A percentile compares a stretch with the other conserved stretches of the same genome.
These are phyloP conservation scores for Polyporus arcularius DNA, from an alignment of 768 basidiomycete species.

Conservation along the genomic window DNA sequence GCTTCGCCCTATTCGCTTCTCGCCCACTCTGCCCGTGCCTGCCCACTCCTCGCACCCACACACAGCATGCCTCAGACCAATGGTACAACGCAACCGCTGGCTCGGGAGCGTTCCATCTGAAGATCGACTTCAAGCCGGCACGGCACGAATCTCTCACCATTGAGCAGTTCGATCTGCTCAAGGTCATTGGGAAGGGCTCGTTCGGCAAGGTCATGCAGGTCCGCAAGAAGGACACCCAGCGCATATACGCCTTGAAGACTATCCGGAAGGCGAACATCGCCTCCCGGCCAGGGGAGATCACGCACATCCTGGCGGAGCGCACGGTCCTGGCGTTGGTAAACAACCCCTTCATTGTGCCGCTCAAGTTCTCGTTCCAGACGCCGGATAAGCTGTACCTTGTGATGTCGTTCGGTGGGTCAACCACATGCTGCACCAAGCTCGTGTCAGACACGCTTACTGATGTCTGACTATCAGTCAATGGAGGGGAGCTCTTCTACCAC, in stretches of 20 bases:
- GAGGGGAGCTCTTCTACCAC: constrained; percentile 97
- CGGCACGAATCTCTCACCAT: constrained; percentile 88
- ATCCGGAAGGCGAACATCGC: constrained; percentile 99
- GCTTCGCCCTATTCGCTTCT: neutral
- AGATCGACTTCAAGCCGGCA: constrained; percentile 89
- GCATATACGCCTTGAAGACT: constrained; percentile 97
- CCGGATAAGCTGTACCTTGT: constrained; percentile 97
- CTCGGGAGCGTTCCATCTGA: constrained; percentile 91
- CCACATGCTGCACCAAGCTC: neutral
- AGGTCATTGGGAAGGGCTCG: constrained; percentile 96
- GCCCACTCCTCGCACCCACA: neutral
- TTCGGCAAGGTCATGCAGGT: constrained; percentile 99
- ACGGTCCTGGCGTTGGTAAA: constrained; percentile 97
- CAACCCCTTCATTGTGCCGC: constrained; percentile 97
- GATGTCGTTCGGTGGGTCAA: constrained; percentile 83
- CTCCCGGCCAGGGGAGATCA: constrained; percentile 93
- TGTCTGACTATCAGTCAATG: constrained; percentile 65
- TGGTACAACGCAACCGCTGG: constrained; percentile 87
- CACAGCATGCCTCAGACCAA: constrained; percentile 84
- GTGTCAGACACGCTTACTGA: neutral
- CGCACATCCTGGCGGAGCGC: constrained; percentile 95
- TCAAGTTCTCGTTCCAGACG: constrained; percentile 99
- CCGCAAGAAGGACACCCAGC: constrained; percentile 96
- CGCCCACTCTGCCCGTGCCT: neutral
- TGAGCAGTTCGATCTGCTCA: constrained; percentile 94